These are phyloP conservation scores for Trametes gibbosa DNA, from an alignment of 768 basidiomycete species.

Conservation along the genomic window DNA sequence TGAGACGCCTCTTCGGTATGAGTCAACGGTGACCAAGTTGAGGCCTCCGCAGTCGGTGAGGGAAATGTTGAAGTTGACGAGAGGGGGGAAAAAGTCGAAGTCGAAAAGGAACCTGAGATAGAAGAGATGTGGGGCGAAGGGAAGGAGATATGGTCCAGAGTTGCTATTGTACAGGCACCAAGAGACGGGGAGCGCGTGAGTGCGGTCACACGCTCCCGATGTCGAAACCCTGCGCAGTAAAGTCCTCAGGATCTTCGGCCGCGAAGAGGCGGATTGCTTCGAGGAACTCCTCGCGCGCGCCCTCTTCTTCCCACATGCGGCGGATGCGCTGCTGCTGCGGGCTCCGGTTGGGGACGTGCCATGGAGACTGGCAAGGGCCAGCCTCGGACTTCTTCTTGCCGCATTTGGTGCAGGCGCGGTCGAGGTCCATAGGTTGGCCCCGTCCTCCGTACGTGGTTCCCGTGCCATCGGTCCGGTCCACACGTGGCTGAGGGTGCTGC, in stretches of 20 bases:
- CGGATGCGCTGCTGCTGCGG: background rate
- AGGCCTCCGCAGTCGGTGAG: no score
- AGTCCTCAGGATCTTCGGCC: no score
- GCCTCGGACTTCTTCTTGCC: constrained; percentile 5
- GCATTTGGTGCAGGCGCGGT: constrained; percentile 2
- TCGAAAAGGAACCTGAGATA: background rate
- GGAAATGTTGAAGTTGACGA: no score
- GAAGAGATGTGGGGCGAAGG: background rate
- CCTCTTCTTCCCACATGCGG: constrained; percentile 5
- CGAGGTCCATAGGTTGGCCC: constrained; percentile 22
- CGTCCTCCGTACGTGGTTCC: constrained; percentile 13
- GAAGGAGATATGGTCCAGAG: no score
- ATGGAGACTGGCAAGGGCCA: constrained; percentile 4
- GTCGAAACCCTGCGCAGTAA: constrained; percentile 12
- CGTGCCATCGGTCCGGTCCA: background rate
- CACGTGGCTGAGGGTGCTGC: no score
- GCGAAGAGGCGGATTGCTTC: background rate
- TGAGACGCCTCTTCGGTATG: no score
- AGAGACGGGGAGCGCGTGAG: background rate
- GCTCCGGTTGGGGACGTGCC: no score
- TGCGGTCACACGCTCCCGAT: constrained; percentile 5
- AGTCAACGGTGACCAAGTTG: no score
- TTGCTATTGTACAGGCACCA: no score
- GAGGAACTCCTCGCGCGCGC: constrained; percentile 1
- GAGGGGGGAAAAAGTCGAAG: background rate